phyloP scores from a whole-genome alignment of 2,329 filamentous ascomycete species.

The Hymenoscyphus albidus region DNA sequence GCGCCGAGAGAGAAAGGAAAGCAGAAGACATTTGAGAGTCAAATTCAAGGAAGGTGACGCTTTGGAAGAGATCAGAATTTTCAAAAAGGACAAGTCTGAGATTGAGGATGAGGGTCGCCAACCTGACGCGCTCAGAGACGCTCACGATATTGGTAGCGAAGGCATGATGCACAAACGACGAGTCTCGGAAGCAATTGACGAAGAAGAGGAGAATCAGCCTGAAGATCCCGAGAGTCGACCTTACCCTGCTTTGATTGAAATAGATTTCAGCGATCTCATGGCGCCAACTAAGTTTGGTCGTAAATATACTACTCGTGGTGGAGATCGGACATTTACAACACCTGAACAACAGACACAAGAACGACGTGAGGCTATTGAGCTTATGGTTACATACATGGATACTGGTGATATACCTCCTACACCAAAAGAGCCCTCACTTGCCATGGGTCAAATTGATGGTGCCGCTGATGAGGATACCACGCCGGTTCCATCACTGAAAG shows the following conservation, averaged over 20 bases:
- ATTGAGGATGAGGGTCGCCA: slow-evolving; percentile 63
- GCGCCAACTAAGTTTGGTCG: slow-evolving; percentile 40
- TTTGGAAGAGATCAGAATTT: slow-evolving; percentile 63
- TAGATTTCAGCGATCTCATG: slow-evolving; percentile 41
- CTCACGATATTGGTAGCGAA: slow-evolving; percentile 68
- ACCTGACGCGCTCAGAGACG: slow-evolving; percentile 66
- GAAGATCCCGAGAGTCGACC: slow-evolving; percentile 44
- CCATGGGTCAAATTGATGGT: slow-evolving; percentile 17
- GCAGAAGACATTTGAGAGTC: slow-evolving; percentile 65
- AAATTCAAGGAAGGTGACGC: slow-evolving; percentile 65
- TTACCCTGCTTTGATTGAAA: slow-evolving; percentile 47
- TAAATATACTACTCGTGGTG: slow-evolving; percentile 53
- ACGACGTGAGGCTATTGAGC: slow-evolving; percentile 54
- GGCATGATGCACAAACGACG: slow-evolving; percentile 63
- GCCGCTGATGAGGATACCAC: slow-evolving; percentile 11
- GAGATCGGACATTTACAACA: slow-evolving; percentile 48
- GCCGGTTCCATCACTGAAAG: slow-evolving; percentile 22
- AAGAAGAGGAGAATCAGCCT: slow-evolving; percentile 41
- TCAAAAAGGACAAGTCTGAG: slow-evolving; percentile 62
- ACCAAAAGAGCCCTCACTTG: slow-evolving; percentile 32
- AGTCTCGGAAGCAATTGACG: slow-evolving; percentile 47
- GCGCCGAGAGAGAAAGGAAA: slow-evolving; percentile 68
- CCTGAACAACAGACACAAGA: slow-evolving; percentile 53
- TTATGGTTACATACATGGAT: slow-evolving; percentile 47
- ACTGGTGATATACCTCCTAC: slow-evolving; percentile 34